phyloP scores from a whole-genome alignment of 352 stramenopile species.

The Phytophthora pinifolia region DNA sequence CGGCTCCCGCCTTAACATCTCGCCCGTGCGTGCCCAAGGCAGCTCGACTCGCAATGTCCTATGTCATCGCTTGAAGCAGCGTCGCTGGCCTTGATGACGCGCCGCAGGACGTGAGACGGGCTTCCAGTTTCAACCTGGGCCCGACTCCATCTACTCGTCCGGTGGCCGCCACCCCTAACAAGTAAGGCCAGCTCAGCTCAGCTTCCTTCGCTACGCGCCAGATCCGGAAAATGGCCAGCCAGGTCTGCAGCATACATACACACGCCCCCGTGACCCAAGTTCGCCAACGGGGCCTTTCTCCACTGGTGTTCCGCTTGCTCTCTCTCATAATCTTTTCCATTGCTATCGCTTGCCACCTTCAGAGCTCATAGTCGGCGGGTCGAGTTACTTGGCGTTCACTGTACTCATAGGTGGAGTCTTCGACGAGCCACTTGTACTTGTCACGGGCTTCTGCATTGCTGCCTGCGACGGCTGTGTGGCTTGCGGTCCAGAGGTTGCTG shows the following conservation, averaged over 20 bases:
- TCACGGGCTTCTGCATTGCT: slow-evolving; percentile 70
- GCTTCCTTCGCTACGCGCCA: slow-evolving; percentile 26
- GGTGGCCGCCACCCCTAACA: slow-evolving; percentile 29
- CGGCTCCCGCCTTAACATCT: slow-evolving; percentile 25
- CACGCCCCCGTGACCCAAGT: slow-evolving; percentile 34
- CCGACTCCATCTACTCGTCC: slow-evolving; percentile 32
- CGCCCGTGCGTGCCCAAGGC: slow-evolving; percentile 23
- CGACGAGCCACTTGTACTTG: slow-evolving; percentile 66
- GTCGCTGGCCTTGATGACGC: slow-evolving; percentile 30
- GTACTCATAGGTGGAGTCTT: slow-evolving; percentile 88
- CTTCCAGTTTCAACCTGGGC: slow-evolving; percentile 18
- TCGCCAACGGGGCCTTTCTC: slow-evolving; percentile 20
- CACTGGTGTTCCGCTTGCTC: slow-evolving; percentile 20
- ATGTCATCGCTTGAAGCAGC: slow-evolving; percentile 28
- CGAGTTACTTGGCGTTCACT: slow-evolving; percentile 85
- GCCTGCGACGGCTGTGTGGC: slow-evolving; percentile 54
- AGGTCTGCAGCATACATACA: slow-evolving; percentile 24
- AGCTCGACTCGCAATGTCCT: slow-evolving; percentile 35
- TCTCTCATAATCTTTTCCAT: slow-evolving; percentile 30
- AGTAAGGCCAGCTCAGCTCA: slow-evolving; percentile 32
- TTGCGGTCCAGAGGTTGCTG: slow-evolving; percentile 43
- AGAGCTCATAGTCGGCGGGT: slow-evolving; percentile 32
- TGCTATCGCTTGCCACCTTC: slow-evolving; percentile 22
- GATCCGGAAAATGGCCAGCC: slow-evolving; percentile 20
- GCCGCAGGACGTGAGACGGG: slow-evolving; percentile 23